Evolutionary conservation across 225 moss, liverwort and hornwort genomes (phyloP).

Genomic region (Marchantia polymorpha): DNA sequence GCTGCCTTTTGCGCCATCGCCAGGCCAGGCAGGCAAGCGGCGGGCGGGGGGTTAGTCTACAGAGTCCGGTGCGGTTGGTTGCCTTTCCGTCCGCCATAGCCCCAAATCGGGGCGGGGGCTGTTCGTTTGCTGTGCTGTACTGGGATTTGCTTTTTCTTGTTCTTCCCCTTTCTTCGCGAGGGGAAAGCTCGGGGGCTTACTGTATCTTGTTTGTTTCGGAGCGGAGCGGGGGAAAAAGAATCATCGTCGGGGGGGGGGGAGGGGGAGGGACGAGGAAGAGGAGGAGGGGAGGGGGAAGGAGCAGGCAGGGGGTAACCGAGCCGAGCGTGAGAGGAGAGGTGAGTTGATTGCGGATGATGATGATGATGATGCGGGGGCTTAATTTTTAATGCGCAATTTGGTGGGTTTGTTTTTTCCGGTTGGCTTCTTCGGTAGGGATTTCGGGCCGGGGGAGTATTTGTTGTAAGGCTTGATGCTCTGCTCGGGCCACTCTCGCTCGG

Average conservation of each 20-base stretch:
- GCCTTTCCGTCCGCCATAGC: constrained; percentile 19
- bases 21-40: not conserved
- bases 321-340: not conserved
- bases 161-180: constrained; percentile 12
- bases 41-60: not conserved
- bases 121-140: constrained; percentile 18
- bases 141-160: constrained; percentile 22
- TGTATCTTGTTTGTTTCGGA: constrained; percentile 13
- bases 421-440: not conserved
- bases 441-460: not conserved
- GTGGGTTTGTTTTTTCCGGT: not conserved
- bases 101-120: constrained; percentile 1
- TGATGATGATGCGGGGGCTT: no score
- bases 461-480: no score
- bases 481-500: not conserved
- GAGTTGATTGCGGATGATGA: constrained; percentile 15
- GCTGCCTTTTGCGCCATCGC: not conserved
- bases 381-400: not conserved
- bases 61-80: constrained; percentile 3
- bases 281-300: not conserved
- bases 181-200: constrained; percentile 1
- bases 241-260: not conserved
- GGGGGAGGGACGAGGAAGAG: not conserved
- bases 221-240: constrained; percentile 19
- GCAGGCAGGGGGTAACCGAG: not conserved